phyloP scores from a whole-genome alignment of 495 filamentous ascomycete species.

The Acidomyces sp. region DNA sequence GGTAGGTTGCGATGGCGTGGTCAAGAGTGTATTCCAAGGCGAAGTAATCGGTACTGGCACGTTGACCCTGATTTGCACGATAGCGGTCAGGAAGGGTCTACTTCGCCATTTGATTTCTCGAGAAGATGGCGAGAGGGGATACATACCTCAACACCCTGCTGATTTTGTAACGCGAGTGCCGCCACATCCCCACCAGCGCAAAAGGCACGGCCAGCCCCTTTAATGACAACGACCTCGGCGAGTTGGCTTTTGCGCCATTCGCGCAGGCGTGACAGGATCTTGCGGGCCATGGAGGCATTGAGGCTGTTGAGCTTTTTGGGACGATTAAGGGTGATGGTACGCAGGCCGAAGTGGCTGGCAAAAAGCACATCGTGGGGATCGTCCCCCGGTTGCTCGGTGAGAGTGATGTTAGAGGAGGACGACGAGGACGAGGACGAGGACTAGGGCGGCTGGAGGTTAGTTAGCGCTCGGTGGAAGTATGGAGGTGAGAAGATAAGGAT shows the following conservation, averaged over 20 bases:
- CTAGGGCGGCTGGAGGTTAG: slow-evolving; percentile 17
- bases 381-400: slow-evolving; percentile 37
- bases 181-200: slow-evolving; percentile 89
- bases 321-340: slow-evolving; percentile 87
- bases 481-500: not conserved
- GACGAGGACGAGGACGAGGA: slow-evolving; percentile 9
- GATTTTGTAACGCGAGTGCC: slow-evolving; percentile 59
- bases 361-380: slow-evolving; percentile 88
- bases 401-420: slow-evolving; percentile 3
- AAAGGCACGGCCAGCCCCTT: slow-evolving; percentile 74
- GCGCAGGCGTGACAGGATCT: slow-evolving; percentile 73
- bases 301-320: slow-evolving; percentile 82
- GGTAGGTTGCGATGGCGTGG: slow-evolving; percentile 88
- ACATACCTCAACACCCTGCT: slow-evolving; percentile 44
- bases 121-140: too few relatives aligned
- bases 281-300: slow-evolving; percentile 83
- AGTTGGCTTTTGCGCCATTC: slow-evolving; percentile 43
- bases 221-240: slow-evolving; percentile 84
- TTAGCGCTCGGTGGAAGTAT: slow-evolving; percentile 5
- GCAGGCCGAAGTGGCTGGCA: slow-evolving; percentile 70
- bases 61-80: too few relatives aligned
- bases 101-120: too few relatives aligned
- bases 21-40: slow-evolving; percentile 84
- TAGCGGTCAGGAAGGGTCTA: too few relatives aligned
- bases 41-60: slow-evolving; percentile 70